Percentiles rank a stretch among this genome's conserved stretches.
Conservation (phyloP, 305 asterid genomes). For the Plantago lanceolata region DNA sequence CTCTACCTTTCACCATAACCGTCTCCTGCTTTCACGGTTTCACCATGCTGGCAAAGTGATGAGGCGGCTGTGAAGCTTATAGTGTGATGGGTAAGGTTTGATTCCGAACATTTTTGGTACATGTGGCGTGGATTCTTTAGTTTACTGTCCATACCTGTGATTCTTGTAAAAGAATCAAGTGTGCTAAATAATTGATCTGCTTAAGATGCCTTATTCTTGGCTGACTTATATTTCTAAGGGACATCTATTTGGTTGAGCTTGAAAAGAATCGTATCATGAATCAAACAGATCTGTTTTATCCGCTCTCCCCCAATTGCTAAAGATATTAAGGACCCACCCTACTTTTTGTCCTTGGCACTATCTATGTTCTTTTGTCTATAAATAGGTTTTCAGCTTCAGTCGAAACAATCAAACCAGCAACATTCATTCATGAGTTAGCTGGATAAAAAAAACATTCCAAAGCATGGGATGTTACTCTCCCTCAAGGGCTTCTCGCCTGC, state of each 20-base stretch:
- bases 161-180: conserved; percentile 26
- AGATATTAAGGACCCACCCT: conserved; percentile 41
- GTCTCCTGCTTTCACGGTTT: background rate
- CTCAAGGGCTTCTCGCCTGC: conserved; percentile 55
- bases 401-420: conserved; percentile 21
- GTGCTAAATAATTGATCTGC: conserved; percentile 24
- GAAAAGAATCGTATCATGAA: conserved; percentile 30
- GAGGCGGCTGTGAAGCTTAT: background rate
- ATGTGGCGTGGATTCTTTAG: background rate
- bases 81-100: background rate
- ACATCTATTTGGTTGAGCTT: conserved; percentile 22
- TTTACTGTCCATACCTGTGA: background rate
- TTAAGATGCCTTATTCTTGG: conserved; percentile 39
- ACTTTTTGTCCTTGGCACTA: background rate
- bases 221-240: conserved; percentile 38
- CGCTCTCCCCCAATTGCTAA: conserved; percentile 34
- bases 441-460: conserved; percentile 23
- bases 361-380: conserved; percentile 34
- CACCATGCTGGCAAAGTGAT: conserved; percentile 1
- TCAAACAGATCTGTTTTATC: conserved; percentile 20
- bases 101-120: background rate
- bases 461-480: conserved; percentile 52
- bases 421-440: conserved; percentile 15
- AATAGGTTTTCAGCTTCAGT: conserved; percentile 29
- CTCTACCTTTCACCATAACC: background rate